Base-by-base conservation (phyloP, 495 filamentous ascomycete genomes). In the Penicillium paxilli region DNA sequence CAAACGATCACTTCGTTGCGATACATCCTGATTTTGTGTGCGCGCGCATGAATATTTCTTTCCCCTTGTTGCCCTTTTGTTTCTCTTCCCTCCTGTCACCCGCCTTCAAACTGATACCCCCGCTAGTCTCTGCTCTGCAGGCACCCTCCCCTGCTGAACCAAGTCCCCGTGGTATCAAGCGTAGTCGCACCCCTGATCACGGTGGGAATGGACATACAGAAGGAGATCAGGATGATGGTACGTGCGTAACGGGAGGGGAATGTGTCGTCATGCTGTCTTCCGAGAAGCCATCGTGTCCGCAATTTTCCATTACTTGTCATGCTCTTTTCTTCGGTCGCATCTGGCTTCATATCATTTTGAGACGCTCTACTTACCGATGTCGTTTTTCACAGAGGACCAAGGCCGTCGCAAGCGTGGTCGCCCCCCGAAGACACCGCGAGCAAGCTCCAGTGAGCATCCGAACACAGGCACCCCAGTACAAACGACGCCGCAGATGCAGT, bases 131-230 rank as follows among this genome's bases (percentile, higher is more conserved):
- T 64, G 65, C 65, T 51, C 63, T 81, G 50, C 74, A 78, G 54
- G 62, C 71, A 47, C 66, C 74, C 45, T 66, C 77, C 20, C 66
- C 71, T 66, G 63, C 76, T 58, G 65, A 70, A 56, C 73, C 77
- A 61, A 77, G 78, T 57, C 83, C 91, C 58, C 87, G 94, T 68
- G 91, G 92, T 56, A 71, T 90, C 67, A 98, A 98, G 79, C 85
- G 94, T 73, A 94, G 90, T 83, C 91, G 91, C 52, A 96, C 94
- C 48, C 92, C 91, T 61, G 90, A 95, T 60, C 78, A 78, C 60
- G 85, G 87, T 66, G 83, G 82, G 64, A 85, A 88, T 66, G 70
- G 76, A 58, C 70, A 73, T 58, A 60, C 70, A 56, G 80, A 82
- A 66, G 83, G 81, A 63, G 80, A 81, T 58, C 82, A 84, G 72